phyloP scores from a whole-genome alignment of 2,329 filamentous ascomycete species.

The Exserohilum rostratum region DNA sequence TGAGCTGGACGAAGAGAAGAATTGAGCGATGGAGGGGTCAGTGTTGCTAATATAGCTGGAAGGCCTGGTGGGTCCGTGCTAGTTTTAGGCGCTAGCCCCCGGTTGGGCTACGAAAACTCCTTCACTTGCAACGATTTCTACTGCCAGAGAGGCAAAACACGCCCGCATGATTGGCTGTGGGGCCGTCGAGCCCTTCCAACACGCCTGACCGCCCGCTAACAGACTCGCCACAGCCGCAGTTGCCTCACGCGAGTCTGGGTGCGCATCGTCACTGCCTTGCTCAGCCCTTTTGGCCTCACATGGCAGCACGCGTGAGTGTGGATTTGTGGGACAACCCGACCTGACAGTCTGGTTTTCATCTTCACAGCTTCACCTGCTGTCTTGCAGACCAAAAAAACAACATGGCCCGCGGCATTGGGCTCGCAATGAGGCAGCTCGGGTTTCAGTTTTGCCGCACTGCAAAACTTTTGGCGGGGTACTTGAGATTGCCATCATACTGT shows the following conservation, averaged over 20 bases:
- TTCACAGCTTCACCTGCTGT: background rate
- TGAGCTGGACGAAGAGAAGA: conserved; percentile 22
- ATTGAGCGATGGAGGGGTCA: conserved; percentile 12
- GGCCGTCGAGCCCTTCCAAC: background rate
- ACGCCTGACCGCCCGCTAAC: conserved; percentile 24
- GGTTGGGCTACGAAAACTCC: conserved; percentile 22
- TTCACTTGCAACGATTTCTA: conserved; percentile 19
- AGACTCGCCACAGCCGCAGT: conserved; percentile 32
- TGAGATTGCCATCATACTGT: conserved; percentile 14
- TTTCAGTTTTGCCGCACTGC: conserved; percentile 13
- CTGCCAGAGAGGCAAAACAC: conserved; percentile 18
- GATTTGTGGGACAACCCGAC: too few species aligned
- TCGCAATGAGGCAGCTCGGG: conserved; percentile 3
- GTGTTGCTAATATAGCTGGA: conserved; percentile 18
- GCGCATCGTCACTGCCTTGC: conserved; percentile 12
- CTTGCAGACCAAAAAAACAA: background rate
- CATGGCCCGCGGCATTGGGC: background rate
- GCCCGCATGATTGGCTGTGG: conserved; percentile 18
- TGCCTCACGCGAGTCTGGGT: conserved; percentile 27
- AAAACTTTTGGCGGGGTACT: conserved; percentile 25
- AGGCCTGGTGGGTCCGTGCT: conserved; percentile 10
- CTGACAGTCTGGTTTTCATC: background rate
- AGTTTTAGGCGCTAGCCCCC: conserved; percentile 19
- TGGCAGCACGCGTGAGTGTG: background rate
- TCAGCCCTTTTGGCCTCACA: conserved; percentile 3